Evolutionary conservation across 2,329 filamentous ascomycete species (phyloP).

Genomic region (Capronia epimyces): DNA sequence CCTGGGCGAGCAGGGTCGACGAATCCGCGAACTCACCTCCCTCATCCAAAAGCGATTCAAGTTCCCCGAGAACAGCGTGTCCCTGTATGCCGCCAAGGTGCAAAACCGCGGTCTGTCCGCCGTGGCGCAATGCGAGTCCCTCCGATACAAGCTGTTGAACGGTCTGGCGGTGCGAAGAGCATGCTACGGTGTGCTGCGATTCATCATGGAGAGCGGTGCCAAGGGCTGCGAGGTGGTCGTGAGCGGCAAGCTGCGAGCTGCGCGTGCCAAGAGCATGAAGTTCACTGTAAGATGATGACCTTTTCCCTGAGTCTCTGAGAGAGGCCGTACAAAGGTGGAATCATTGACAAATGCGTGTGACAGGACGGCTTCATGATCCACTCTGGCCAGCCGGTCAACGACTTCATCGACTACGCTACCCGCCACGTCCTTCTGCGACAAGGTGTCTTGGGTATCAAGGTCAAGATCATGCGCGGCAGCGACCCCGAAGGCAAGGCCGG

Average conservation of each 20-base stretch:
- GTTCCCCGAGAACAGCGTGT: constrained; percentile 99
- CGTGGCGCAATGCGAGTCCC: constrained; percentile 99
- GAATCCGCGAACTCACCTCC: constrained; percentile 99
- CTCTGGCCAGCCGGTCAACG: constrained; percentile 98
- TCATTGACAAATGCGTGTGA: not conserved
- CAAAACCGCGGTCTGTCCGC: constrained; percentile 99
- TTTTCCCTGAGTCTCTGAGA: too few species aligned
- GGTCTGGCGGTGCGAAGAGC: constrained; percentile 96
- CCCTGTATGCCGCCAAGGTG: constrained; percentile 99
- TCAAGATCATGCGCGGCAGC: constrained; percentile 99
- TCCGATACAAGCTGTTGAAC: constrained; percentile 99
- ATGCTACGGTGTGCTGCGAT: constrained; percentile 99
- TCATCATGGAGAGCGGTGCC: constrained; percentile 99
- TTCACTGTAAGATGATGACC: constrained; percentile 69
- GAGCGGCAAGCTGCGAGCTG: constrained; percentile 96
- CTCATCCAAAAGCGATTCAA: constrained; percentile 99
- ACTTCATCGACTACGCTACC: constrained; percentile 98
- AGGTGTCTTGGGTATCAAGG: constrained; percentile 99
- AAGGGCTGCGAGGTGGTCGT: constrained; percentile 99
- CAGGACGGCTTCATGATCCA: constrained; percentile 99
- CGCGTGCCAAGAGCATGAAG: constrained; percentile 99
- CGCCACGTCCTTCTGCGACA: constrained; percentile 99
- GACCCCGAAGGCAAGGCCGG: constrained; percentile 99
- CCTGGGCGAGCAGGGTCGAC: constrained; percentile 98
- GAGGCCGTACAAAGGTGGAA: not conserved